phyloP scores from a whole-genome alignment of 2,329 filamentous ascomycete genomes.

The Ophiocordyceps australis region DNA sequence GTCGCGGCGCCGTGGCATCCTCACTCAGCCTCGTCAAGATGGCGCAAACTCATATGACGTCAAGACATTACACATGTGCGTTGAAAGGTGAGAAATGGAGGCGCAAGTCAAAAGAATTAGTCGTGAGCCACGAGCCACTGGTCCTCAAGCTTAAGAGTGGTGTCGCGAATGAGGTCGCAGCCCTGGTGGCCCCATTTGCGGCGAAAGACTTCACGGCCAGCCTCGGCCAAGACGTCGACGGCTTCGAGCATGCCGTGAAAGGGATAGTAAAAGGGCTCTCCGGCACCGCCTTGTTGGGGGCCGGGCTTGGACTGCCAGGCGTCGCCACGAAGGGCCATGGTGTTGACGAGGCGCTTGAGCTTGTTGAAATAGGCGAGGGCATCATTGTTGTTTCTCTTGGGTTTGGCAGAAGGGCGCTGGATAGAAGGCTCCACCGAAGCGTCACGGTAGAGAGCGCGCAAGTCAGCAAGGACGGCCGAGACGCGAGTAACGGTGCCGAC shows the following conservation, averaged over 20 bases:
- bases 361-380: conserved; percentile 5
- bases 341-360: conserved; percentile 8
- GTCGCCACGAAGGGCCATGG: conserved; percentile 27
- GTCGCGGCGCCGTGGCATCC: too few relatives aligned
- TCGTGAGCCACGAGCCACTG: conserved; percentile 26
- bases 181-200: conserved; percentile 27
- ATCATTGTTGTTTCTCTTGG: conserved; percentile 1
- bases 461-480: conserved; percentile 22
- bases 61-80: too few relatives aligned
- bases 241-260: conserved; percentile 22
- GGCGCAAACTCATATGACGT: too few relatives aligned
- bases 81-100: too few relatives aligned
- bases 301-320: conserved; percentile 36
- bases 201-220: conserved; percentile 19
- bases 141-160: conserved; percentile 19
- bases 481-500: conserved; percentile 27
- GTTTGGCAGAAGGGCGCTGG: conserved; percentile 16
- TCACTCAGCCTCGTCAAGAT: too few relatives aligned
- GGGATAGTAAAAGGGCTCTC: conserved; percentile 34
- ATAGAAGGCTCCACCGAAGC: conserved; percentile 16
- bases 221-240: conserved; percentile 24
- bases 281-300: conserved; percentile 28
- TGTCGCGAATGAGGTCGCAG: conserved; percentile 19
- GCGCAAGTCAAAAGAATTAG: too few relatives aligned
- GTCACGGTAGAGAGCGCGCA: conserved; percentile 25